Evolutionary conservation across 2,329 filamentous ascomycete genomes (phyloP).

Genomic region (Orbilia quercus): DNA sequence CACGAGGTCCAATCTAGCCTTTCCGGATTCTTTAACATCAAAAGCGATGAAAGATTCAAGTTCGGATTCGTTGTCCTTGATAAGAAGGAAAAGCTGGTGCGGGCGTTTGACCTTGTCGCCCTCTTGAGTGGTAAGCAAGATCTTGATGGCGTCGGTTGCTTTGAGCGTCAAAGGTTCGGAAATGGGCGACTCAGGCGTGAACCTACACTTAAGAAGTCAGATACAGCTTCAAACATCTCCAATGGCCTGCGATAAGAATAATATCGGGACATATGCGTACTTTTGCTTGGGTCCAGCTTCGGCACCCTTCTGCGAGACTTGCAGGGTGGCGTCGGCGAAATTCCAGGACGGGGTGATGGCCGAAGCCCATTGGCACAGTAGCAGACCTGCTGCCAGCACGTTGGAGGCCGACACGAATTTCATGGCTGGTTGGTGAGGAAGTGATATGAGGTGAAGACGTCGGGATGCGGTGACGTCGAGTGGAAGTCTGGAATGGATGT

Average conservation of each 20-base stretch:
- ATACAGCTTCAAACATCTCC: background rate
- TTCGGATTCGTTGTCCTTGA: constrained; percentile 78
- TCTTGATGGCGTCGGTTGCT: constrained; percentile 78
- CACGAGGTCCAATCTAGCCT: constrained; percentile 86
- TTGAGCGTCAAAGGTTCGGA: constrained; percentile 74
- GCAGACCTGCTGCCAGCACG: constrained; percentile 52
- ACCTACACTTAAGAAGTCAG: constrained; percentile 64
- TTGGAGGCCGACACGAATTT: constrained; percentile 32
- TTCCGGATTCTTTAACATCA: constrained; percentile 81
- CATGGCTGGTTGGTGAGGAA: constrained; percentile 21
- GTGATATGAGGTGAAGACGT: constrained; percentile 16
- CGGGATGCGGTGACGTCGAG: constrained; percentile 30
- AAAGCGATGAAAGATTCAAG: constrained; percentile 89
- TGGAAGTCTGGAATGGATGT: constrained; percentile 2
- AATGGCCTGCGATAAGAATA: constrained; percentile 6
- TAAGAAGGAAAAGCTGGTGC: constrained; percentile 90
- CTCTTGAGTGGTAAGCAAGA: constrained; percentile 83
- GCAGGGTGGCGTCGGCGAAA: constrained; percentile 45
- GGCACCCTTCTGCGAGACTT: constrained; percentile 45
- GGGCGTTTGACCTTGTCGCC: constrained; percentile 81
- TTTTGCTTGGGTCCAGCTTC: constrained; percentile 40
- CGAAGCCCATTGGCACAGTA: constrained; percentile 40
- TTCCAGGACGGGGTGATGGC: constrained; percentile 30
- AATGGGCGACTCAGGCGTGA: constrained; percentile 71
- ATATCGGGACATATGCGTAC: constrained; percentile 25